Evolutionary conservation across 2,329 filamentous ascomycete genomes (phyloP).

Genomic region (Chaetomium olivaceum): DNA sequence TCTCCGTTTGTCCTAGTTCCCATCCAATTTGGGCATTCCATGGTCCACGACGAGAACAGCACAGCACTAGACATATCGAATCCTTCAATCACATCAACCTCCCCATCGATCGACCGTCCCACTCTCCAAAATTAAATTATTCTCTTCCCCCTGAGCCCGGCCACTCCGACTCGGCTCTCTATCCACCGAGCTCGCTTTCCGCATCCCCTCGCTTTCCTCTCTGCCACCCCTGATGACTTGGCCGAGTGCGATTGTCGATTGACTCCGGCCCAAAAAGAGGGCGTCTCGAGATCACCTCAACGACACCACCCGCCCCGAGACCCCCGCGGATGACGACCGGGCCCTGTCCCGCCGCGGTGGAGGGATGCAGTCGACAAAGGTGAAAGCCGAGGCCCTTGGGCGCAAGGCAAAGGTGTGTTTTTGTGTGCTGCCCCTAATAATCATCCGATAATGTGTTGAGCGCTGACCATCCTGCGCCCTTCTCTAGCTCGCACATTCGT

Average conservation of each 20-base stretch:
- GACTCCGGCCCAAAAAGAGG: conserved; percentile 6
- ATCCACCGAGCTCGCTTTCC: background rate
- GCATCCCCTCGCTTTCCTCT: background rate
- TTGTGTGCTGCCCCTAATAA: conserved; percentile 11
- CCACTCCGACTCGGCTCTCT: background rate
- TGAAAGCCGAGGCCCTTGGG: conserved; percentile 58
- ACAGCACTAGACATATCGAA: background rate
- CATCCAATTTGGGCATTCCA: background rate
- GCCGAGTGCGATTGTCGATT: conserved; percentile 3
- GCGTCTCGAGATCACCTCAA: background rate
- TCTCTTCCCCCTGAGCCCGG: background rate
- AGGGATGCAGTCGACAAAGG: conserved; percentile 57
- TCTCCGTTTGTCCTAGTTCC: background rate
- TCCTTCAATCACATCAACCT: background rate
- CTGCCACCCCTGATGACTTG: conserved; percentile 3
- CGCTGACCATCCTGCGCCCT: background rate
- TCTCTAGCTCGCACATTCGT: conserved; percentile 85
- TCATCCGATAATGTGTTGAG: too few relatives aligned
- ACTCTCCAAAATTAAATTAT: background rate
- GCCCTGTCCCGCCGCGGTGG: conserved; percentile 30
- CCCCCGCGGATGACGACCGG: conserved; percentile 31
- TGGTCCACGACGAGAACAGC: background rate
- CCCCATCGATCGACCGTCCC: background rate
- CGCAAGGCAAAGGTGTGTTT: conserved; percentile 60
- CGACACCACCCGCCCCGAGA: background rate